These are phyloP conservation scores for Fragilaria radians DNA, from an alignment of 108 stramenopile species.

Conservation along the genomic window DNA sequence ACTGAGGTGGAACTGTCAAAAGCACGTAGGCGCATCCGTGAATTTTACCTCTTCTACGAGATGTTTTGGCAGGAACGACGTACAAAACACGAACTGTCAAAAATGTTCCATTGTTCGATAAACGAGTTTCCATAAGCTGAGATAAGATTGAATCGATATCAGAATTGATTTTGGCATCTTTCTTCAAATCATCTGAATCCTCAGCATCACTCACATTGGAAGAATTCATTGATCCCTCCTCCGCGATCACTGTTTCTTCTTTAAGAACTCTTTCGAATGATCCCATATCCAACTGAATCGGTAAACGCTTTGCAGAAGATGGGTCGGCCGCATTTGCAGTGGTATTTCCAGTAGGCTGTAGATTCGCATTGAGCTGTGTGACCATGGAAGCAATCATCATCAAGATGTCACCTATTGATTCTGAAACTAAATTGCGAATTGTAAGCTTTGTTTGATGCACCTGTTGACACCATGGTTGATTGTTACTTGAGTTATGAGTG, in stretches of 20 bases:
- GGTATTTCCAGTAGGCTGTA: too few relatives aligned
- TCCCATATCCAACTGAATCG: background rate
- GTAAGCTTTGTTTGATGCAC: background rate
- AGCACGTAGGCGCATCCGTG: conserved; percentile 40
- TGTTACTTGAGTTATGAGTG: background rate
- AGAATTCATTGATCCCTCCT: too few relatives aligned
- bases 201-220: too few relatives aligned
- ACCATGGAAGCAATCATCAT: background rate
- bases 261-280: background rate
- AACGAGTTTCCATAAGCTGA: too few relatives aligned
- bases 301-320: too few relatives aligned
- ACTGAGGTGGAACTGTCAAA: conserved; percentile 23
- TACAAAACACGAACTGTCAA: conserved; percentile 37
- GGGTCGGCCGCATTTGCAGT: too few relatives aligned
- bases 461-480: background rate
- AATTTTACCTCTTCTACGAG: conserved; percentile 31
- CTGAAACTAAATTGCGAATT: background rate
- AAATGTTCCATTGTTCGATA: background rate
- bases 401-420: background rate
- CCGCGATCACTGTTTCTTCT: background rate
- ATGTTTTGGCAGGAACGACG: conserved; percentile 42
- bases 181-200: too few relatives aligned
- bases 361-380: background rate
- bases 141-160: too few relatives aligned
- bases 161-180: too few relatives aligned